Conservation (phyloP, 306 rosid genomes). For the Dryas drummondii region DNA sequence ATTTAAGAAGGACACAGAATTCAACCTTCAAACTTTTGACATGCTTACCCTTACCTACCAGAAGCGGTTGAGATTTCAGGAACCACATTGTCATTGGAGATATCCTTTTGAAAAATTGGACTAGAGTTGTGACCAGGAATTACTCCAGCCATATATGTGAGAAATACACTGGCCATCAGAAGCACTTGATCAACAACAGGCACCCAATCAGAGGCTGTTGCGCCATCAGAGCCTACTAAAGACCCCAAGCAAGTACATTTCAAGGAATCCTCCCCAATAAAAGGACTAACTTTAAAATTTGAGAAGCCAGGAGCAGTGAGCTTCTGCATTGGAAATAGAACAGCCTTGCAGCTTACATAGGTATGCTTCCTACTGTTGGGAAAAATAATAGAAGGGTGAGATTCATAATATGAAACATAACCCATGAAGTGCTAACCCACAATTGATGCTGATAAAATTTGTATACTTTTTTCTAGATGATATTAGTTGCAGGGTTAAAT, state of each 20-base stretch:
- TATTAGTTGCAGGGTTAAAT: neutral
- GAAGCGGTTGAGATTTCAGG: constrained; percentile 51
- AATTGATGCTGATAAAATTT: neutral
- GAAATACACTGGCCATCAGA: constrained; percentile 79
- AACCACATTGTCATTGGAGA: constrained; percentile 38
- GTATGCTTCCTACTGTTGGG: constrained; percentile 48
- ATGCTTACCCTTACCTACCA: constrained; percentile 98
- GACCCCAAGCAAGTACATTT: constrained; percentile 58
- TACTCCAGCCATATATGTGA: constrained; percentile 84
- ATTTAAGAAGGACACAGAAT: constrained; percentile 15
- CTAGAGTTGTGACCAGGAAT: constrained; percentile 53
- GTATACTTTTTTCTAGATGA: neutral
- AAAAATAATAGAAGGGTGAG: neutral
- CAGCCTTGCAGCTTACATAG: constrained; percentile 34
- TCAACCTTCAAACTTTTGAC: constrained; percentile 39
- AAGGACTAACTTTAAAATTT: constrained; percentile 34
- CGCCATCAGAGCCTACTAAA: constrained; percentile 58
- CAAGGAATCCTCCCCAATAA: constrained; percentile 33
- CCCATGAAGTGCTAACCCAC: neutral
- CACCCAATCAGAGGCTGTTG: constrained; percentile 50
- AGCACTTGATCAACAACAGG: constrained; percentile 78
- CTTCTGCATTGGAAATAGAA: constrained; percentile 35
- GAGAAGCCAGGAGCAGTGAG: constrained; percentile 34
- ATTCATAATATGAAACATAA: neutral
- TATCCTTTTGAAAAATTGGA: constrained; percentile 35